Conservation (phyloP, 768 basidiomycete species). For the Cyclocybe cylindracea region DNA sequence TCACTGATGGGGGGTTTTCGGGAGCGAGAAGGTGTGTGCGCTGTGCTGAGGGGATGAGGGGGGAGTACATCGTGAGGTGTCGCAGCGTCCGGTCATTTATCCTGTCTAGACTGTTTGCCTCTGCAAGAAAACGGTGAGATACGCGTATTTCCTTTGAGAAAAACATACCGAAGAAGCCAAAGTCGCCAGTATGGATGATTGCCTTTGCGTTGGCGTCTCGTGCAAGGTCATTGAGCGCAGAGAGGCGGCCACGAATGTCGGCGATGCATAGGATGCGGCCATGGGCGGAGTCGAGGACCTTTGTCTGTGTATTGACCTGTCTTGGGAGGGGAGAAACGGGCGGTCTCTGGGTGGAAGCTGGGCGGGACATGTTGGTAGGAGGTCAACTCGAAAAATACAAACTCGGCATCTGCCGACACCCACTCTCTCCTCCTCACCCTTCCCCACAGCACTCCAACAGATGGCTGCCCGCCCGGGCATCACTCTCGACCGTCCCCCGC, state of each 20-base stretch:
- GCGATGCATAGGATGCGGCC: constrained; percentile 94
- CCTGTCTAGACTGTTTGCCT: constrained; percentile 76
- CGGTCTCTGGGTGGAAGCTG: constrained; percentile 57
- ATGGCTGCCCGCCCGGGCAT: constrained; percentile 2
- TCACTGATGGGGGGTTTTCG: constrained; percentile 65
- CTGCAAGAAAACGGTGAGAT: constrained; percentile 35
- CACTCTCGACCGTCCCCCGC: constrained; percentile 12
- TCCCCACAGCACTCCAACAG: no score
- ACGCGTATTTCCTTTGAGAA: constrained; percentile 2
- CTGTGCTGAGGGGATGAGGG: constrained; percentile 83
- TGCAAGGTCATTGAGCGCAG: constrained; percentile 88
- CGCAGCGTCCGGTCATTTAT: constrained; percentile 96
- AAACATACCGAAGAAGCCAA: constrained; percentile 90
- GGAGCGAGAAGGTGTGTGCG: constrained; percentile 74
- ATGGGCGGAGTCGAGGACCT: constrained; percentile 74
- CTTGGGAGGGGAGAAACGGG: constrained; percentile 58
- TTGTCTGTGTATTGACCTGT: constrained; percentile 73
- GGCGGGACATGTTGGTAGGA: constrained; percentile 43
- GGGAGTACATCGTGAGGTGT: constrained; percentile 96
- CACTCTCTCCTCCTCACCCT: no score
- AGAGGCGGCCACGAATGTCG: constrained; percentile 88
- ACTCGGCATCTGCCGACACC: no score
- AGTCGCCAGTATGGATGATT: constrained; percentile 97
- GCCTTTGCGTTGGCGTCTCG: constrained; percentile 87
- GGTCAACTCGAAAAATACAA: constrained; percentile 6